Base-by-base conservation (phyloP, 2,329 filamentous ascomycete species). In the Nigrograna mackinnonii region DNA sequence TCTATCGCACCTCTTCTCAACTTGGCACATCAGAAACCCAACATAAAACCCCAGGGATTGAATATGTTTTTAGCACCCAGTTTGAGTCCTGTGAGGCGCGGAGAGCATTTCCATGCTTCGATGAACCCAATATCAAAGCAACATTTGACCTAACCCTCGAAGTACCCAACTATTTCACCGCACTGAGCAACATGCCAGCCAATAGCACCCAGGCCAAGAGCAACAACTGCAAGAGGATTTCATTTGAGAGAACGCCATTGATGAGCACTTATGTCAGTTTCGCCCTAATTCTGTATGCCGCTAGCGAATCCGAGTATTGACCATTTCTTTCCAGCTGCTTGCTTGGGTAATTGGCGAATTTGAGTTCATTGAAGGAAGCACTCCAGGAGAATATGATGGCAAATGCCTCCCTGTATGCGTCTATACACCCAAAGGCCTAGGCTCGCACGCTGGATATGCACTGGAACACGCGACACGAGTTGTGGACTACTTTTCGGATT, bases 301-400 rank as follows among this genome's bases (percentile, higher is more conserved):
- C n/a, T n/a, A n/a, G n/a, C n/a, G n/a, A n/a, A n/a, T n/a, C n/a
- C n/a, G n/a, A n/a, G n/a, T n/a, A n/a, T n/a, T n/a, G n/a, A n/a
- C n/a, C n/a, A n/a, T n/a, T n/a, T n/a, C n/a, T n/a, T n/a, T 96
- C 92, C 2, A 96, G 92, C 2, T 97, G 97, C 69, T 83, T 97
- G 17, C 75, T 97, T 96, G 94, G 94, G 91, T 92, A 17, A 82
- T 96, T 49, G 94, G 94, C 44, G 92, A 99, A 68, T 97, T 99
- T 52, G 92, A 97, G 71, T 96, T 96, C 59, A 84, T 97, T 41
- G 94, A 99, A 73, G 88, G 87, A 39, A 87, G 89, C 64, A 99
- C 94, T 3, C 80, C 90, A 62, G 85, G 92, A 57, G 85, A 87
- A 67, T 97, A 99, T 73, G 88, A 95, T 47, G 92, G 91, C 62